A percentile compares a stretch with the other conserved stretches of the same genome.
Conservation (phyloP, 2,329 filamentous ascomycete species). For the Fusarium fracticaudum region DNA sequence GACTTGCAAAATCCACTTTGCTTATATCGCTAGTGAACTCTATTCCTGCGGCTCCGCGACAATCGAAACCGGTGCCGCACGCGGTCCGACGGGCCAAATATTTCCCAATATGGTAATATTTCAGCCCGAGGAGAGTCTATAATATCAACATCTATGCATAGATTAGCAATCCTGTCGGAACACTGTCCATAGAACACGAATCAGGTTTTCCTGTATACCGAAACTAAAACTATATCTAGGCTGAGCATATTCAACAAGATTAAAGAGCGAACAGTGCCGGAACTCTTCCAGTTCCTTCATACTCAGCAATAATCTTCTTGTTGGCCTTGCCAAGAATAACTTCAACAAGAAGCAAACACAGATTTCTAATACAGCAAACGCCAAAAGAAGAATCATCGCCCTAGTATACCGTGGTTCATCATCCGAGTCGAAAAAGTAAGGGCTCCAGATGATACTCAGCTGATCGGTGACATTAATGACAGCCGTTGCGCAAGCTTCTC, state of each 20-base stretch:
- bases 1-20: background rate
- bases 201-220: no score
- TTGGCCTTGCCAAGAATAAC: background rate
- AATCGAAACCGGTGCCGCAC: background rate
- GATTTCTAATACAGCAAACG: background rate
- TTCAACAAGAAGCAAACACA: background rate
- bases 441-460: background rate
- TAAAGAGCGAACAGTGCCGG: background rate
- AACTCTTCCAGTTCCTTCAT: background rate
- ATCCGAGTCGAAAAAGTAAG: background rate
- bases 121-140: fast-evolving
- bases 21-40: background rate
- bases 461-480: background rate
- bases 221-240: background rate
- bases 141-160: no score
- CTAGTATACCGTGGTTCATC: background rate
- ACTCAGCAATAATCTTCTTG: background rate
- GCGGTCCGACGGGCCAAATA: background rate
- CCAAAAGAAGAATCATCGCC: background rate
- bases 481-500: background rate
- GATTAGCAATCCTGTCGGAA: background rate
- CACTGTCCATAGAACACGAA: background rate
- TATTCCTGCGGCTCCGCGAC: conserved; percentile 1
- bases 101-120: background rate
- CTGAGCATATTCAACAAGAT: no score